Percentiles rank a stretch among this genome's conserved stretches.
Conservation (phyloP, 306 rosid species). For the Rubus idaeus region DNA sequence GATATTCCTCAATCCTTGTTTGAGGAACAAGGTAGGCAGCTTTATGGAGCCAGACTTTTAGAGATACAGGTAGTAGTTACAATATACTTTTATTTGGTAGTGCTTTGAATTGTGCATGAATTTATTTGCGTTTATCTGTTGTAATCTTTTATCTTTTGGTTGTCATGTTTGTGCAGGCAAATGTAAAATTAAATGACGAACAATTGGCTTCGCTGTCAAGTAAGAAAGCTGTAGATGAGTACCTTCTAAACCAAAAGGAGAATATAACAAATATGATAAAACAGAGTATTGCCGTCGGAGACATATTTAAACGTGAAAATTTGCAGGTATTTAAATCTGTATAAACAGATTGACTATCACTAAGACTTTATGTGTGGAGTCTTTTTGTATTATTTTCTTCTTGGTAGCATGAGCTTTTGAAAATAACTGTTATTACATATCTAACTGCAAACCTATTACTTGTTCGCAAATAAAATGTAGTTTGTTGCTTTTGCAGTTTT, state of each 20-base stretch:
- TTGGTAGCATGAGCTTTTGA: neutral
- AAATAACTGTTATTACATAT: neutral
- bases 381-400: neutral
- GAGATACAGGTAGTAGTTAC: constrained; percentile 70
- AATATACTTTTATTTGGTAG: neutral
- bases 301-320: constrained; percentile 82
- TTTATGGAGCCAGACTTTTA: constrained; percentile 83
- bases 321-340: constrained; percentile 56
- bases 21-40: constrained; percentile 96
- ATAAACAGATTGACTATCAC: neutral
- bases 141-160: constrained; percentile 15
- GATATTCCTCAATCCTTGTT: constrained; percentile 85
- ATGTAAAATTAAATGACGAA: constrained; percentile 63
- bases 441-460: neutral
- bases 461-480: neutral
- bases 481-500: constrained; percentile 47
- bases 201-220: constrained; percentile 81
- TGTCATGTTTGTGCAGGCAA: constrained; percentile 54
- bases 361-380: neutral
- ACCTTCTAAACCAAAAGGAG: constrained; percentile 74
- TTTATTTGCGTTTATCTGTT: neutral
- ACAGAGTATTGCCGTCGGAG: constrained; percentile 98
- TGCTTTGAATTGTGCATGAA: neutral
- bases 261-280: constrained; percentile 72
- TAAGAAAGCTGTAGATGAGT: constrained; percentile 87